Base-by-base conservation (phyloP, 495 filamentous ascomycete genomes). In the Aspergillus mulundensis region DNA sequence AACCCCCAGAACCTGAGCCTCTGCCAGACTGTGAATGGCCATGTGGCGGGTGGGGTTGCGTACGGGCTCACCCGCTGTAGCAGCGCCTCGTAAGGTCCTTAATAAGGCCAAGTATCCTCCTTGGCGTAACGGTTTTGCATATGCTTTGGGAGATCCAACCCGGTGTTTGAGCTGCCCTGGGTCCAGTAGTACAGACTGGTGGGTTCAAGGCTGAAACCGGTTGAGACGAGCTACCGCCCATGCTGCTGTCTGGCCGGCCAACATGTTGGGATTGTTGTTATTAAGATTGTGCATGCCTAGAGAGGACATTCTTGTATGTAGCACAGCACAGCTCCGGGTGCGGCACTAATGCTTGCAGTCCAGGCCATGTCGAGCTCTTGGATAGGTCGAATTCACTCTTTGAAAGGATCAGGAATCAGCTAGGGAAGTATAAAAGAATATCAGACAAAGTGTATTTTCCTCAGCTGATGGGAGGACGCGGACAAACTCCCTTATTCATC, bases 111-210 rank as follows among this genome's bases (percentile, higher is more conserved):
- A 48, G 46, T 50, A 51, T 42, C 41, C n/a, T 50, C 58, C 62
- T 69, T 68, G 68, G 67, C 67, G 61, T 70, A 76, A 76, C 71
- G 70, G 68, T 66, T 72, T 73, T 72, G 45, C 11, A 18, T 59
- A 18, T 24, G 53, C 58, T 59, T 52, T 52, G 21, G 62, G 45
- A 42, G 53, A 58, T 57, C 52, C 16, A 23, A 50, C 4, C 7
- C 30, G 47, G 16, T 15, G 32, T 38, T 50, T 50, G 47, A 39
- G 47, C 52, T 44, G 41, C 41, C 51, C 52, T 53, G 57, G 47
- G 56, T 18, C 50, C 56, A 48, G 49, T 50, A 56, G 24, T 6
- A 32, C 12, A n/a, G 2, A 28, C 25, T 30, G 12, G 44, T 20
- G 28, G 7, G 28, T 12, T 30, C 25, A 11, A 6, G 15, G 25